These are phyloP conservation scores for Rhodotorula mucilaginosa DNA, from an alignment of 1,284 basidiomycete genomes.

Conservation along the genomic window DNA sequence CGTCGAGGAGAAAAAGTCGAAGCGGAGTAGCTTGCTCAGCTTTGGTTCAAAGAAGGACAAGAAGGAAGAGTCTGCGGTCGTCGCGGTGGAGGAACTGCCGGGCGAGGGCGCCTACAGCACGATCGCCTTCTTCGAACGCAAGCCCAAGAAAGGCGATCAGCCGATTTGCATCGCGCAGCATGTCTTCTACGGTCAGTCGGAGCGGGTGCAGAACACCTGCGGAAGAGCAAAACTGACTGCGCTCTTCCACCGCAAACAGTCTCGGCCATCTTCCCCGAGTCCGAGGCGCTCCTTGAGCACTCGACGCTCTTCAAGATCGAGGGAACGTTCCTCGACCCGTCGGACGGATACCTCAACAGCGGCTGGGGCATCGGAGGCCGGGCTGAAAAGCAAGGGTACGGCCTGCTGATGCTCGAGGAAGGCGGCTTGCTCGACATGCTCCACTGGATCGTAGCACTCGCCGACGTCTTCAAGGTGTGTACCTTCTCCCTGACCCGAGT, in stretches of 20 bases:
- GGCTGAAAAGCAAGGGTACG: slow-evolving; percentile 40
- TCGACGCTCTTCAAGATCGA: slow-evolving; percentile 87
- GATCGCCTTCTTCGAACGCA: slow-evolving; percentile 58
- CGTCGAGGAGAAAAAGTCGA: slow-evolving; percentile 35
- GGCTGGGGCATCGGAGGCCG: slow-evolving; percentile 49
- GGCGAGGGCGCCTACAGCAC: slow-evolving; percentile 46
- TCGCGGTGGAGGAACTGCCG: slow-evolving; percentile 25
- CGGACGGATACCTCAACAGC: slow-evolving; percentile 52
- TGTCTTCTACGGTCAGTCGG: slow-evolving; percentile 18
- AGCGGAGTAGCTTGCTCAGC: slow-evolving; percentile 34
- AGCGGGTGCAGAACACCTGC: slow-evolving; percentile 41
- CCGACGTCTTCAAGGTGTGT: slow-evolving; percentile 41
- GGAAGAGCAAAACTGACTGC: background rate
- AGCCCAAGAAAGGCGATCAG: slow-evolving; percentile 24
- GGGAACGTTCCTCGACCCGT: slow-evolving; percentile 37
- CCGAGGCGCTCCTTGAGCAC: slow-evolving; percentile 81
- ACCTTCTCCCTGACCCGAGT: background rate
- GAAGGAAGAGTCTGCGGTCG: background rate
- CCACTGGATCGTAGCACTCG: slow-evolving; percentile 77
- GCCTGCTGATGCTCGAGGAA: slow-evolving; percentile 43
- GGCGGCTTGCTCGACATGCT: slow-evolving; percentile 71
- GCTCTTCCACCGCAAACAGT: slow-evolving; percentile 34
- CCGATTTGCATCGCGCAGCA: slow-evolving; percentile 36
- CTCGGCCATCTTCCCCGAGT: slow-evolving; percentile 89
- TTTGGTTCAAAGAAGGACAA: slow-evolving; percentile 33